A percentile compares a stretch with the other conserved stretches of the same genome.
Conservation (phyloP, 176 grass and related monocot species). For the Bromus sterilis region DNA sequence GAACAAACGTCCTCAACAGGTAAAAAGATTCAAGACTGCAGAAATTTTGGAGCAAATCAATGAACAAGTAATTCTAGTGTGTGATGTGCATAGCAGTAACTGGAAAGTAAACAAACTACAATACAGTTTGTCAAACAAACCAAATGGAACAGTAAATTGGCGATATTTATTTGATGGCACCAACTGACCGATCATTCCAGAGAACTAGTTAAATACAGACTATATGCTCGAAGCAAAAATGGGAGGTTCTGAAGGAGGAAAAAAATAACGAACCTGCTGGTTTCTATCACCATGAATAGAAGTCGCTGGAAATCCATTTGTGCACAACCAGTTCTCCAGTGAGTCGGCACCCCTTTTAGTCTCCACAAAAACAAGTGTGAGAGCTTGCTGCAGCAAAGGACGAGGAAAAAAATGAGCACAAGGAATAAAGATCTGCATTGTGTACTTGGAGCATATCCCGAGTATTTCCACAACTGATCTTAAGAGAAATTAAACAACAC, state of each 20-base stretch:
- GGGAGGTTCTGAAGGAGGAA: neutral
- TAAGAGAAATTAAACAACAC: neutral
- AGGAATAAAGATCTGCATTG: neutral
- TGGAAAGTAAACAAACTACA: neutral
- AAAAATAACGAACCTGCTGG: constrained; percentile 70
- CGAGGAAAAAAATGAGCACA: neutral
- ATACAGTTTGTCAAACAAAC: neutral
- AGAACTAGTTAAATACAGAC: neutral
- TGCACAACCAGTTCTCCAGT: constrained; percentile 84
- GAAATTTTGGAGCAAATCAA: neutral
- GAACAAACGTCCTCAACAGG: neutral
- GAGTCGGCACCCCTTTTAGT: constrained; percentile 95
- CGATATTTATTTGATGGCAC: neutral
- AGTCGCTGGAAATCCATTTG: constrained; percentile 91
- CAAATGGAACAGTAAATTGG: neutral
- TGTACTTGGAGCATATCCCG: neutral
- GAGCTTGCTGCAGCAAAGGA: constrained; percentile 44
- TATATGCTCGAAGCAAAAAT: neutral
- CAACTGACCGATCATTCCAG: neutral
- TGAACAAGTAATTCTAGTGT: neutral
- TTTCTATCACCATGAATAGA: constrained; percentile 98
- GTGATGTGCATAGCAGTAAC: neutral
- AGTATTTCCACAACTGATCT: neutral
- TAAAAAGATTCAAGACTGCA: neutral
- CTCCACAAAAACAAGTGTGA: constrained; percentile 95